These are phyloP conservation scores for Pseudocercospora fuligena DNA, from an alignment of 2,329 filamentous ascomycete genomes.

Conservation along the genomic window DNA sequence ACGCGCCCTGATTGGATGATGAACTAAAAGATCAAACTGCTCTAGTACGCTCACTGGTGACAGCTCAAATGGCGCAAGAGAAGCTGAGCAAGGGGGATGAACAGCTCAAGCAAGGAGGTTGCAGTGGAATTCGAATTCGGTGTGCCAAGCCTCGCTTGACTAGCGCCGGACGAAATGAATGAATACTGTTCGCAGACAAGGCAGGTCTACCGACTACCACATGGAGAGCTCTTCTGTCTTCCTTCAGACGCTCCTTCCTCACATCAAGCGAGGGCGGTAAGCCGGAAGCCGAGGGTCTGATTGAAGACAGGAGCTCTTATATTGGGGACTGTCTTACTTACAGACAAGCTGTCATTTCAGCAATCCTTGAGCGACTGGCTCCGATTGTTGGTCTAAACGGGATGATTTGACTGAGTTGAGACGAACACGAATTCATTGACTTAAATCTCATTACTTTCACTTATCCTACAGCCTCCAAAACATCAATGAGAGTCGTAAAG, in stretches of 20 bases:
- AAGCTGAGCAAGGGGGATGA: background rate
- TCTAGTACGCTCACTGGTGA: background rate
- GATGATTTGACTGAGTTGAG: too few relatives aligned
- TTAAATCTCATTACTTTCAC: background rate
- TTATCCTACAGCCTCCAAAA: background rate
- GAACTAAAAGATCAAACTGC: too few relatives aligned
- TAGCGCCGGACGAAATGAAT: background rate
- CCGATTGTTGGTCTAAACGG: too few relatives aligned
- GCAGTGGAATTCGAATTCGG: background rate
- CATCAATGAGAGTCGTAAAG: background rate
- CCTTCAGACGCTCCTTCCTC: too few relatives aligned
- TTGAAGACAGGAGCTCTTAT: too few relatives aligned
- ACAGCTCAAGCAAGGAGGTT: too few relatives aligned
- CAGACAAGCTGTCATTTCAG: background rate
- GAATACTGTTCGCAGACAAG: background rate
- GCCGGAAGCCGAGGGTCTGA: too few relatives aligned
- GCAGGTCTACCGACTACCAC: background rate
- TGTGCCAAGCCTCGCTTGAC: background rate
- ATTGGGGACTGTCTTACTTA: background rate
- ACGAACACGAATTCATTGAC: too few relatives aligned
- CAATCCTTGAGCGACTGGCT: too few relatives aligned
- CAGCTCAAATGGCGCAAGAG: background rate
- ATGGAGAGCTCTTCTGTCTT: too few relatives aligned
- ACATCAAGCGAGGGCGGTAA: too few relatives aligned
- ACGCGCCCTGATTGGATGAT: background rate